Evolutionary conservation across 805 yeast genomes (phyloP), one percentile per base, ranked within the genome.

Genomic region (Saccharomyces paradoxus): DNA sequence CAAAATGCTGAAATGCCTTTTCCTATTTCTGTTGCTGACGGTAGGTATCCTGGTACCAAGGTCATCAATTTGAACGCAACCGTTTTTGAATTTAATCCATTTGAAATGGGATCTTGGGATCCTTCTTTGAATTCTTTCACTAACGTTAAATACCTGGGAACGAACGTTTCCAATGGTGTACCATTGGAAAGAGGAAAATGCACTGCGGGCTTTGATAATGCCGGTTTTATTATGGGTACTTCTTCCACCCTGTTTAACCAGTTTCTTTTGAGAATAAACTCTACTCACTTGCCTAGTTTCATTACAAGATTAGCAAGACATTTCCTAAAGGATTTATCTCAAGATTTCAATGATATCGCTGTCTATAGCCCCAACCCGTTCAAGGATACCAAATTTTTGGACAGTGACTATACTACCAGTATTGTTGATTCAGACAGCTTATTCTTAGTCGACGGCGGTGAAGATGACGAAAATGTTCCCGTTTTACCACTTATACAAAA

Each of bases 71-170:
- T 72, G 48, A 89, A 88, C 73, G 84, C 96, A 2, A 87, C 96
- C 1, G 80, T 77, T 50, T 81, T 83, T 57, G 81, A 83, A 59
- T 70, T 81, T 61, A 78, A 77, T 52, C 92, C 95, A 13, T 84
- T 74, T 62, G 87, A 85, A 66, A 71, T 90, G 65, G 97, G 97
- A 6, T 83, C 95, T 2, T 89, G 96, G 96, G 97, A 90, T 65
- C 87, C 89, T 22, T 74, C 85, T 1, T 69, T 87, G 54, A 75
- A 78, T 55, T 73, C 87, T 1, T 89, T 90, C 69, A 75, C 83
- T 9, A 83, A 86, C 59, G 72, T 82, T 50, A 78, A 82, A 70
- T 89, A 85, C 66, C 68, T 87, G 53, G 96, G 96, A 6, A 77
- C 96, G 0, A 69, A 77, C 32, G 78, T 86, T 46, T 64, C 76